Conservation (phyloP, 176 grass and related monocot species). For the Thinopyrum elongatum region DNA sequence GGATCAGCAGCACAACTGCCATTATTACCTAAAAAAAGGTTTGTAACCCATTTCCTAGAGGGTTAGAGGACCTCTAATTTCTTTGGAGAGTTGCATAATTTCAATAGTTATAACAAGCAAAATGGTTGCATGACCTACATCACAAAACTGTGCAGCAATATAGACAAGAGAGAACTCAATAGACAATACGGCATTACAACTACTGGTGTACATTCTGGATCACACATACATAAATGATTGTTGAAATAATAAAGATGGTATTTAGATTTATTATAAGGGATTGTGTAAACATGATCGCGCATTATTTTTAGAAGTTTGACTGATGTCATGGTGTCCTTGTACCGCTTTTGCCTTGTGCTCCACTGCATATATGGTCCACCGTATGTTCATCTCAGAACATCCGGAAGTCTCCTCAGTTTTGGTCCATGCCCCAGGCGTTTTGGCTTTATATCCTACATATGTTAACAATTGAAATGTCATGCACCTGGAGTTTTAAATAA, state of each 20-base stretch:
- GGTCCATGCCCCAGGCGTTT: conserved; percentile 48
- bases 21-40: neutral
- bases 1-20: no score
- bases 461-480: conserved; percentile 32
- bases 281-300: neutral
- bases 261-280: conserved; percentile 5
- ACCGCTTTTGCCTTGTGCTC: conserved; percentile 44
- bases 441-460: conserved; percentile 69
- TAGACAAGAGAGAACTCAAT: neutral
- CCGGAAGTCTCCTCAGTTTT: conserved; percentile 52
- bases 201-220: neutral
- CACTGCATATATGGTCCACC: conserved; percentile 33
- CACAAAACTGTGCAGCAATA: neutral
- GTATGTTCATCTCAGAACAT: conserved; percentile 64
- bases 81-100: neutral
- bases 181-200: neutral
- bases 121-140: neutral
- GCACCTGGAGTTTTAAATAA: neutral
- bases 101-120: neutral
- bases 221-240: neutral
- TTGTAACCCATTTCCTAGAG: neutral
- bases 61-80: neutral
- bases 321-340: neutral
- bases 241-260: conserved; percentile 15
- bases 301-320: neutral